Percentiles rank a stretch among this genome's conserved stretches.
These are phyloP conservation scores for Trichoderma atroviride DNA, from an alignment of 2,329 filamentous ascomycete species.

Conservation along the genomic window DNA sequence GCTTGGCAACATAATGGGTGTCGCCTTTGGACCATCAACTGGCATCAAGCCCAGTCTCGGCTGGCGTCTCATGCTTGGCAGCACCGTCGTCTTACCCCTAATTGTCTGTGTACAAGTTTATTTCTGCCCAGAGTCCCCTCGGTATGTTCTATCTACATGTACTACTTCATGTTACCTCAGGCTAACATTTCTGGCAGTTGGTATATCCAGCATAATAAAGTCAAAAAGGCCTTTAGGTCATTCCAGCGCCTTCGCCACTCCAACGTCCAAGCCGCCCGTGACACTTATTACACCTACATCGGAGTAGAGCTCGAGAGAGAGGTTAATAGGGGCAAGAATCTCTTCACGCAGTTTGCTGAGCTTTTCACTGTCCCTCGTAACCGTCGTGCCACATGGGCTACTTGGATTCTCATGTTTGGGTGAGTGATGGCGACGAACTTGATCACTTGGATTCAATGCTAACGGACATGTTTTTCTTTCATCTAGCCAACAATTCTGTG, in stretches of 20 bases:
- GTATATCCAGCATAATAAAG: slow-evolving; percentile 52
- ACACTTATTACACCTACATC: slow-evolving; percentile 56
- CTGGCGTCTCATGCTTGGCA: slow-evolving; percentile 66
- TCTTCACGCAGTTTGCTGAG: slow-evolving; percentile 51
- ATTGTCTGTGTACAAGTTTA: slow-evolving; percentile 60
- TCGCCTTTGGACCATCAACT: slow-evolving; percentile 46
- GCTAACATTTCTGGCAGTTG: slow-evolving; percentile 51
- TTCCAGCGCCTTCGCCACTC: slow-evolving; percentile 57
- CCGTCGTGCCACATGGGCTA: slow-evolving; percentile 62
- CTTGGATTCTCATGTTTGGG: slow-evolving; percentile 63
- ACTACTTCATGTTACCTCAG: background rate
- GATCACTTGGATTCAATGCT: background rate
- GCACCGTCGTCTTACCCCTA: slow-evolving; percentile 57
- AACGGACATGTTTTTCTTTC: background rate
- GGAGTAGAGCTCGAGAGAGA: slow-evolving; percentile 36
- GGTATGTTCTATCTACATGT: slow-evolving; percentile 35
- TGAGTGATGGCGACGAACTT: background rate
- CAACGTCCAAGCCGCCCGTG: slow-evolving; percentile 59
- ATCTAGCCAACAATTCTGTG: slow-evolving; percentile 46
- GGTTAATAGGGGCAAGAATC: slow-evolving; percentile 45
- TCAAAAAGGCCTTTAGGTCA: slow-evolving; percentile 55
- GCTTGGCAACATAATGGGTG: slow-evolving; percentile 55
- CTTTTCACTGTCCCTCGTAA: slow-evolving; percentile 58
- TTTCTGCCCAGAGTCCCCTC: slow-evolving; percentile 62
- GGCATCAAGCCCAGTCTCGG: slow-evolving; percentile 48